These are phyloP conservation scores for Eutrema heterophyllum DNA, from an alignment of 345 rosid genomes.

Conservation along the genomic window DNA sequence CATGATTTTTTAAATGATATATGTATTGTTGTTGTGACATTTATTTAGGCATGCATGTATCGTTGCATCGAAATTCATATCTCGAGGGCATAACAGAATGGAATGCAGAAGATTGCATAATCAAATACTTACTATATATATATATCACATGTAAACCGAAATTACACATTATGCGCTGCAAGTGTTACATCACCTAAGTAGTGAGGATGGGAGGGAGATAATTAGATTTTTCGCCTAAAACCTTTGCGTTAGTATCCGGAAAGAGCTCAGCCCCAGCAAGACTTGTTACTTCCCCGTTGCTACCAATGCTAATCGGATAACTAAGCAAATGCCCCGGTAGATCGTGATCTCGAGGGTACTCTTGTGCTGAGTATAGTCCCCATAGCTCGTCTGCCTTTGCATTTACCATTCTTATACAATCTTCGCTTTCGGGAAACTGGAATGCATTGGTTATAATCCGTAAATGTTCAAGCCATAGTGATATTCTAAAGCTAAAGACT, in stretches of 20 bases:
- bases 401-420: constrained; percentile 41
- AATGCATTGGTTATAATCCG: neutral
- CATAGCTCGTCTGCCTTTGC: constrained; percentile 36
- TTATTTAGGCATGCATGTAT: neutral
- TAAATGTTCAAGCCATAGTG: constrained; percentile 68
- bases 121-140: neutral
- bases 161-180: neutral
- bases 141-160: neutral
- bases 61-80: neutral
- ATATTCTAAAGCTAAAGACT: constrained; percentile 53
- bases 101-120: neutral
- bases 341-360: constrained; percentile 20
- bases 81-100: neutral
- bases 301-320: constrained; percentile 53
- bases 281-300: constrained; percentile 38
- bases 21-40: neutral
- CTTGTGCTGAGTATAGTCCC: constrained; percentile 39
- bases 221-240: constrained; percentile 47
- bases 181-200: constrained; percentile 35
- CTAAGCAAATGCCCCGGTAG: constrained; percentile 46
- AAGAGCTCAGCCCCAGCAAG: constrained; percentile 38
- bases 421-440: constrained; percentile 34
- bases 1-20: neutral
- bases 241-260: constrained; percentile 69
- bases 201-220: constrained; percentile 61